A percentile compares a stretch with the other conserved stretches of the same genome.
These are phyloP conservation scores for Sporothrix brasiliensis DNA, from an alignment of 2,329 filamentous ascomycete species.

Conservation along the genomic window DNA sequence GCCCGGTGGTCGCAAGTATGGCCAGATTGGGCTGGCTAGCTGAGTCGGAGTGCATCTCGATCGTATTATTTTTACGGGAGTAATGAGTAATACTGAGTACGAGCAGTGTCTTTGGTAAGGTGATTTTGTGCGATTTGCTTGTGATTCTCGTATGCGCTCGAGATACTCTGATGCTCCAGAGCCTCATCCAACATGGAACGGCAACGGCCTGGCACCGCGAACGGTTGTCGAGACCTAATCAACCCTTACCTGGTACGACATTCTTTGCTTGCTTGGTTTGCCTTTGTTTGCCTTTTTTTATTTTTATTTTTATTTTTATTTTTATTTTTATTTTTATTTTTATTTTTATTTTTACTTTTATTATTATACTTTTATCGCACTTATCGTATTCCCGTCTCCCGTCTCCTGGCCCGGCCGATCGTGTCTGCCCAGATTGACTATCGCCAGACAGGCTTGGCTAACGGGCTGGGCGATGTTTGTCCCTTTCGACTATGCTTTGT, in stretches of 20 bases:
- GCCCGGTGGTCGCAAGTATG: conserved; percentile 5
- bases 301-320: neutral
- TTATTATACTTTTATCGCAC: neutral
- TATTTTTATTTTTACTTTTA: conserved; percentile 3
- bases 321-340: neutral
- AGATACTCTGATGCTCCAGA: neutral
- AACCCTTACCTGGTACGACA: neutral
- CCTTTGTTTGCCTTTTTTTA: neutral
- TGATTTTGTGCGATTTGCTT: neutral
- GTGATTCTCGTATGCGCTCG: neutral
- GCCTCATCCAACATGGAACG: neutral
- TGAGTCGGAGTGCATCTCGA: neutral
- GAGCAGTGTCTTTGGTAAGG: neutral
- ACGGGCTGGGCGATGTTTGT: conserved; percentile 16
- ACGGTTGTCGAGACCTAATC: neutral
- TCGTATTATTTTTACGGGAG: neutral
- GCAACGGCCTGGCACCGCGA: neutral
- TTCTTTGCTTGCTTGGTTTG: neutral
- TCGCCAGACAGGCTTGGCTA: neutral
- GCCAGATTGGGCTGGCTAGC: neutral
- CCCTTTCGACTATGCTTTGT: neutral
- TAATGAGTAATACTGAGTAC: neutral
- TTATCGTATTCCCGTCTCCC: neutral
- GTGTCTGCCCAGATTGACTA: conserved; percentile 22
- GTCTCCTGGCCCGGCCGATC: conserved; percentile 17